Evolutionary conservation across 768 basidiomycete species (phyloP).

Genomic region (Russula lepida): DNA sequence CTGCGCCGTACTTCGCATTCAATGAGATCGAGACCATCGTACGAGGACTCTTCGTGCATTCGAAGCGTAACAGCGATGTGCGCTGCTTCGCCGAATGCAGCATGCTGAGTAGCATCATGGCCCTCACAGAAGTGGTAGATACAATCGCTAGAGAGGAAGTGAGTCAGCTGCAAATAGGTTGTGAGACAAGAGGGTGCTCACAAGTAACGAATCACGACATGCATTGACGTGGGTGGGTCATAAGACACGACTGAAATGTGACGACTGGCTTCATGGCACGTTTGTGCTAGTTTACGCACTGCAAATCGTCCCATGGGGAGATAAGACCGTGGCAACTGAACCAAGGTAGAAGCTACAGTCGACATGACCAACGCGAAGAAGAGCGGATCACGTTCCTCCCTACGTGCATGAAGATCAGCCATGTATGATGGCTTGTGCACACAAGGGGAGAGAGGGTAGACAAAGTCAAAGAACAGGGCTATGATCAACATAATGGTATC

Average conservation of each 20-base stretch:
- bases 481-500: slow-evolving; percentile 78
- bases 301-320: slow-evolving; percentile 79
- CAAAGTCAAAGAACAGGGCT: slow-evolving; percentile 87
- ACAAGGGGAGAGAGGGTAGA: slow-evolving; percentile 85
- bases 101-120: slow-evolving; percentile 79
- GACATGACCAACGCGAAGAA: slow-evolving; percentile 90
- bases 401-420: slow-evolving; percentile 71
- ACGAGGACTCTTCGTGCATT: slow-evolving; percentile 81
- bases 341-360: slow-evolving; percentile 77
- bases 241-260: slow-evolving; percentile 74
- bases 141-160: slow-evolving; percentile 47
- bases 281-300: slow-evolving; percentile 78
- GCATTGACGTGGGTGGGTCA: slow-evolving; percentile 76
- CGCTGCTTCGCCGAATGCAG: slow-evolving; percentile 79
- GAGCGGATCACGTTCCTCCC: slow-evolving; percentile 82
- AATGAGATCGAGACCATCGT: slow-evolving; percentile 75
- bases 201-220: slow-evolving; percentile 86
- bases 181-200: slow-evolving; percentile 33
- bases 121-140: slow-evolving; percentile 87
- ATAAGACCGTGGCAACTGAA: slow-evolving; percentile 83
- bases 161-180: slow-evolving; percentile 5
- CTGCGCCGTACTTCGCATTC: slow-evolving; percentile 83
- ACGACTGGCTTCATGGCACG: slow-evolving; percentile 73
- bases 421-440: slow-evolving; percentile 88
- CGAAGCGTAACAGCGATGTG: slow-evolving; percentile 76